Percentiles rank a stretch among this genome's conserved stretches.
These are phyloP conservation scores for Coemansia sp. DNA, from an alignment of 192 early-diverging fungal genomes.

Conservation along the genomic window DNA sequence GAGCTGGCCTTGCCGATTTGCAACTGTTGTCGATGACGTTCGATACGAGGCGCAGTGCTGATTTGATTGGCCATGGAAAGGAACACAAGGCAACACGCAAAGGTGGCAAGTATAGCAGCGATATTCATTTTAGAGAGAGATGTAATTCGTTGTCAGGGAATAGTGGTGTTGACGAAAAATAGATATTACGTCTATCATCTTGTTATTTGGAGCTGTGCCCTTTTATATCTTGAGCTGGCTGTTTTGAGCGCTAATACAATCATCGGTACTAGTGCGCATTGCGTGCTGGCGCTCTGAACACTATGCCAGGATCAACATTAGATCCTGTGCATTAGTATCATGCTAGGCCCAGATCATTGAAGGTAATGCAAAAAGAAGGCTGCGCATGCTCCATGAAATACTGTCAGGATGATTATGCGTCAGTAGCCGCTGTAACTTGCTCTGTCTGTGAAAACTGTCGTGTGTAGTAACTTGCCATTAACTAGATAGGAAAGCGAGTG, in stretches of 20 bases:
- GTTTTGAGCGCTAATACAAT: neutral
- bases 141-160: too few relatives aligned
- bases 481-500: neutral
- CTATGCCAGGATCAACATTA: neutral
- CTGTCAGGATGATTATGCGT: neutral
- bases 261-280: neutral
- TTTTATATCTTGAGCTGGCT: neutral
- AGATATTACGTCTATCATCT: neutral
- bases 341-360: neutral
- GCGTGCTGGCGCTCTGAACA: neutral
- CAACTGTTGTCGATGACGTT: neutral
- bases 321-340: neutral
- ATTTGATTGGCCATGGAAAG: neutral
- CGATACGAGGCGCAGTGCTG: neutral
- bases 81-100: neutral
- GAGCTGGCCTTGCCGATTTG: neutral
- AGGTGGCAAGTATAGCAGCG: neutral
- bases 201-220: neutral
- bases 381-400: neutral
- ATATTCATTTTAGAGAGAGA: neutral
- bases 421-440: conserved; percentile 2
- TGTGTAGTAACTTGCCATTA: neutral
- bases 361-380: neutral
- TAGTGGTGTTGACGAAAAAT: neutral
- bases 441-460: neutral